These are phyloP conservation scores for Cystobasidium pallidum DNA, from an alignment of 1,284 basidiomycete genomes.

Conservation along the genomic window DNA sequence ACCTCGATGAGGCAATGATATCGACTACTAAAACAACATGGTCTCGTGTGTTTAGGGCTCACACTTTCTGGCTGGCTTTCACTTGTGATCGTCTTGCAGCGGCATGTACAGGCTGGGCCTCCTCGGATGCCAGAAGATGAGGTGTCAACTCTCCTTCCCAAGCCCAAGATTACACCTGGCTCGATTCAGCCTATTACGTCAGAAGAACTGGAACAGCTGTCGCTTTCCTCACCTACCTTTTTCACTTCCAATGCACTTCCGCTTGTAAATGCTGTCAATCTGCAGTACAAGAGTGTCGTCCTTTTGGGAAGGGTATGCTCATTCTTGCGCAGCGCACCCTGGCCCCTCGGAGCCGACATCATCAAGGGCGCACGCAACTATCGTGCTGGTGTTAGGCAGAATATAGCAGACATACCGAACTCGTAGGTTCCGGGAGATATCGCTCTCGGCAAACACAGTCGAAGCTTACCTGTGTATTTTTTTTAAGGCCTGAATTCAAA, in stretches of 20 bases:
- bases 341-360: conserved; percentile 42
- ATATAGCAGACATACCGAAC: conserved; percentile 19
- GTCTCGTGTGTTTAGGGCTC: conserved; percentile 23
- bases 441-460: too few relatives aligned
- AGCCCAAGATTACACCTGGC: conserved; percentile 13
- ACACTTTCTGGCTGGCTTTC: conserved; percentile 48
- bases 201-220: conserved; percentile 44
- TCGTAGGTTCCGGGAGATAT: conserved; percentile 16
- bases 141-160: conserved; percentile 49
- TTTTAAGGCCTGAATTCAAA: conserved; percentile 48
- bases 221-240: conserved; percentile 47
- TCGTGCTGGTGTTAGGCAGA: conserved; percentile 1
- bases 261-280: conserved; percentile 46
- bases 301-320: conserved; percentile 48
- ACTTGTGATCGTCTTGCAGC: conserved; percentile 47
- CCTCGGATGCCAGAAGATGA: conserved; percentile 49
- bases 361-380: conserved; percentile 11
- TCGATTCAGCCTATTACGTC: conserved; percentile 32
- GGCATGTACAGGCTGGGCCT: conserved; percentile 51
- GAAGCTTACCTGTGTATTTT: too few relatives aligned
- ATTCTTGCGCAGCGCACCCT: conserved; percentile 47
- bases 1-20: neutral
- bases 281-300: conserved; percentile 49
- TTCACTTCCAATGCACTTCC: conserved; percentile 49
- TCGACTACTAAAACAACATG: neutral